Base-by-base conservation (phyloP, 2,329 filamentous ascomycete genomes). In the Diaporthe velutina region DNA sequence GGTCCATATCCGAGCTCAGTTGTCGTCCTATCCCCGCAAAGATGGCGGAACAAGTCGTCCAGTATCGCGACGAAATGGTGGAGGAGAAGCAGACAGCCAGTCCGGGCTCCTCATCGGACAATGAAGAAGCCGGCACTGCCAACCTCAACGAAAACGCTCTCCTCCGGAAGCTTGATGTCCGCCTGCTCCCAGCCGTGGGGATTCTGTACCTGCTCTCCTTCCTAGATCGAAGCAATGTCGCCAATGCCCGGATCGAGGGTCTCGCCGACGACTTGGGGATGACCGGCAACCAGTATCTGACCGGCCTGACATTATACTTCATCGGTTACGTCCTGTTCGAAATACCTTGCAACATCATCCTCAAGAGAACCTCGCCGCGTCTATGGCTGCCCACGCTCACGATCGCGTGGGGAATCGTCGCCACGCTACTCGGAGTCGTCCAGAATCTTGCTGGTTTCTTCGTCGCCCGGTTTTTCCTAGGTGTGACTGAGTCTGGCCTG, bases 271-370 rank as follows among this genome's bases (percentile, higher is more conserved):
- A 91, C 77, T 76, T 91, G 4, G 71, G 86, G 60, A 90, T 90
- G 83, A 87, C 88, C 35, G 90, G 89, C 0, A 89, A 92, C 60
- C 86, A 93, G 77, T 94, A 94, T 74, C 84, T 93, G 1, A 92
- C 89, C 0, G 90, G 91, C 1, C 79, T 94, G 54, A 93, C 92
- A 0, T 80, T 94, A 0, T 94, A 93, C 80, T 94, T 94, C 79
- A 83, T 91, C 54, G 88, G 88, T 57, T 91, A 91, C 74, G 88
- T 90, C 1, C 78, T 90, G 15, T 91, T 91, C 55, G 89, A 91
- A 78, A 86, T 92, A 8, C 90, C 90, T 0, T 92, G 90, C 78
- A 92, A 92, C 77, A 89, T 92, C 76, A 83, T 92, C 13, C 85
- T 92, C 25, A 93, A 92, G 78, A 84, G 87, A 0, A 92, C 90